Conservation (phyloP, 2,329 filamentous ascomycete species). For the Fonsecaea nubica region DNA sequence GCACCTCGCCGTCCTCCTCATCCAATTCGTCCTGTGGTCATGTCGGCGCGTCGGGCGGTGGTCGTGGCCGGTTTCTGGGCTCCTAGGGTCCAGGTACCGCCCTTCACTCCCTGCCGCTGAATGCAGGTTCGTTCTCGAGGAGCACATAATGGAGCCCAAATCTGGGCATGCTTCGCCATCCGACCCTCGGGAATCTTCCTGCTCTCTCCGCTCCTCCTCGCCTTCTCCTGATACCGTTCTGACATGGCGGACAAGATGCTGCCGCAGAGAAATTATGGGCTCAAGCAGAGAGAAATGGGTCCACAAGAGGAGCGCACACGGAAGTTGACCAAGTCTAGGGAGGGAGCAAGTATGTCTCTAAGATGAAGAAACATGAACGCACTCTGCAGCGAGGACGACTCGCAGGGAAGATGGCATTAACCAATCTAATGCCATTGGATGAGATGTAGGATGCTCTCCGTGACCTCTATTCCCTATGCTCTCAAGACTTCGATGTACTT, state of each 20-base stretch:
- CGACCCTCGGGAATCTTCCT: background rate
- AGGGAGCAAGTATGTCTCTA: conserved; percentile 1
- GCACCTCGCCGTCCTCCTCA: background rate
- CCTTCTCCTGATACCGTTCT: background rate
- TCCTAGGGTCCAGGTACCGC: background rate
- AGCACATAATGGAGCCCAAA: background rate
- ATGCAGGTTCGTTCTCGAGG: background rate
- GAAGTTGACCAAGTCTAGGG: background rate
- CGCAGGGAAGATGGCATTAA: too few relatives aligned
- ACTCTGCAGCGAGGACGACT: background rate
- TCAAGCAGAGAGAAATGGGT: conserved; percentile 6
- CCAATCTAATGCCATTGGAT: too few relatives aligned
- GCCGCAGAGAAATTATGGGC: conserved; percentile 6
- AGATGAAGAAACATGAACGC: conserved; percentile 1
- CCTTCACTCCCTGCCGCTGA: background rate
- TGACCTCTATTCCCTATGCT: too few relatives aligned
- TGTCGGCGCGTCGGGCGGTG: background rate
- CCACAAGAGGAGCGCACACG: conserved; percentile 3
- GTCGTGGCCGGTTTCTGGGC: background rate
- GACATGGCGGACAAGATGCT: background rate
- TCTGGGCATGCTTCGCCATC: background rate
- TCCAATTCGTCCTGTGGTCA: conserved; percentile 5
- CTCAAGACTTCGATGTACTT: too few relatives aligned
- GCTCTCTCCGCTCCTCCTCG: conserved; percentile 1
- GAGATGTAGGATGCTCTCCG: too few relatives aligned